Base-by-base conservation (phyloP, 1,284 basidiomycete genomes). In the Phaffia rhodozyma region DNA sequence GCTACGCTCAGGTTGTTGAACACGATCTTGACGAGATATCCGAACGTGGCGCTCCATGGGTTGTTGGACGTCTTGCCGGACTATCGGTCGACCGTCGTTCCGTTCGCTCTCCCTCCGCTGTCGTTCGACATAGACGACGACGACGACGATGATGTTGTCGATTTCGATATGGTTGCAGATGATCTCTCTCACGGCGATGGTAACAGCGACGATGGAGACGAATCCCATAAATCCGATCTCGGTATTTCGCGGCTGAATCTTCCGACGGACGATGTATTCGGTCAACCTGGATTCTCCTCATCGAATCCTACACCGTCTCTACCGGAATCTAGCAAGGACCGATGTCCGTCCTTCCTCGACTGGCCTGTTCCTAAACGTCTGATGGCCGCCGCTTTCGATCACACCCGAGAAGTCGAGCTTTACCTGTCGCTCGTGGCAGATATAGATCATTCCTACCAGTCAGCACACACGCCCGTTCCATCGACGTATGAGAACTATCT, bases 401-500 rank as follows among this genome's bases (percentile, higher is more conserved):
- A 71, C 58, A 62, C 71, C 49, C 74, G 75, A 61, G 72, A 74
- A 59, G 66, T 72, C 78, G 84, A 83, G 16, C 79, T 91, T 23
- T 92, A 93, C 70, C 81, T 89, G 63, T 79, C 84, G 5, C 82
- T 94, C 1, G 81, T 92, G 13, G 85, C 86, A 23, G 83, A 86
- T 11, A 83, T 92, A 30, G 87, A 93, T 71, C 86, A 86, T 18
- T 82, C 83, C 1, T 83, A 86, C 68, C 80, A 80, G 66, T 80
- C 80, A 30, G 68, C 68, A 2, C 61, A 69, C 30, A 86, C 89
- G 66, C 81, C 81, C n/a, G 86, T 89, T 72, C 89, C 87, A 71
- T 87, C 88, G 0, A 87, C 88, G 21, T 93, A 91, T 69, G 84
- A 87, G 49, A 83, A 87, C 70, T 94, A 93, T 74, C 79, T 94